Evolutionary conservation across 768 basidiomycete species (phyloP), one percentile per base, ranked within the genome.

Genomic region (Hericium coralloides): DNA sequence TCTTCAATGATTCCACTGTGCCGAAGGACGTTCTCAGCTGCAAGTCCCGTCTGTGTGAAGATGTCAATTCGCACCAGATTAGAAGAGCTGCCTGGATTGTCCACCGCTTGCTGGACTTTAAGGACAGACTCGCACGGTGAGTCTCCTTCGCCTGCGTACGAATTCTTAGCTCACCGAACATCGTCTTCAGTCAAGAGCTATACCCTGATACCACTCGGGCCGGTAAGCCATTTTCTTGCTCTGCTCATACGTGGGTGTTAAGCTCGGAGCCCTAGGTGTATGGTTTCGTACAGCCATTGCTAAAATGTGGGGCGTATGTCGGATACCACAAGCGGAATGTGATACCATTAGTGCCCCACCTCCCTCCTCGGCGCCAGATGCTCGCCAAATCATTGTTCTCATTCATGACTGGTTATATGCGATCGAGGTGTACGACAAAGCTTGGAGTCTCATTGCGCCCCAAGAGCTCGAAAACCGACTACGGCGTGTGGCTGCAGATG

Each of bases 81-180:
- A 78, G 88, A 65, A 76, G 92, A 47, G 87, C 92, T 0, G 85
- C 92, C 14, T 95, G 90, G 85, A 72, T 97, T 12, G 73, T 85
- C 15, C 76, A 84, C 66, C 79, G 92, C 51, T 74, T 84, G 47
- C 67, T 94, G 20, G 80, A 85, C 41, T 93, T 89, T 73, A 91
- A 85, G 65, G 77, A 78, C 26, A 77, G 76, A 57, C 65, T 91
- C 49, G 75, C 79, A 31, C 75, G 74, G 92, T 92, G 62, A 61
- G 83, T 72, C 25, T 25, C 17, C 20, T 20, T 17, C 23, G 22
- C 12, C 12, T 45, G n/a, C 15, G 14, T 9, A 20, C 43, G 43
- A 45, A 12, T 45, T n/a, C 18, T 9, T 45, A 1, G 31, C 31
- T 31, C 31, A 31, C 10, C 2, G 10, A 8, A 31, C 10, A 8